Conservation (phyloP, 2,329 filamentous ascomycete genomes). For the Magnaporthales sp. region DNA sequence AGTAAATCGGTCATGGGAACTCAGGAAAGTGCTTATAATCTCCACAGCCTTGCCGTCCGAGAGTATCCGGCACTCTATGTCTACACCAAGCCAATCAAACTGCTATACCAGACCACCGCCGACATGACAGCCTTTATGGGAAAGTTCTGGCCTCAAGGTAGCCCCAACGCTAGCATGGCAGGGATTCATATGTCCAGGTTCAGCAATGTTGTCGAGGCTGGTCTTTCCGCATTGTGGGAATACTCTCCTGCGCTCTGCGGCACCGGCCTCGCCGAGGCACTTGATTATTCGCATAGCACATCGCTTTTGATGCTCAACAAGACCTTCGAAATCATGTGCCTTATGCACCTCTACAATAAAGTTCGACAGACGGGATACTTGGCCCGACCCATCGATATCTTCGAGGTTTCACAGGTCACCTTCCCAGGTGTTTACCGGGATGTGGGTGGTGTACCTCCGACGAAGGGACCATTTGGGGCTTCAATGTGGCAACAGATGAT, state of each 20-base stretch:
- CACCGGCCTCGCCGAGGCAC: not conserved
- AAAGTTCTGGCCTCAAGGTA: not conserved
- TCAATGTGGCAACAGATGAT: not conserved
- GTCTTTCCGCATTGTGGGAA: not conserved
- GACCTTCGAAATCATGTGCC: not conserved
- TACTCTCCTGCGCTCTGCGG: not conserved
- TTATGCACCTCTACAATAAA: not conserved
- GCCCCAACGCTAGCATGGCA: not conserved
- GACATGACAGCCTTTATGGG: not conserved
- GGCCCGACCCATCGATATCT: not conserved
- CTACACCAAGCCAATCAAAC: not conserved
- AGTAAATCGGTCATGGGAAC: not conserved
- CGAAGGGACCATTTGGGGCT: not conserved
- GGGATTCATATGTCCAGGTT: not conserved
- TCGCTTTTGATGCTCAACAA: not conserved
- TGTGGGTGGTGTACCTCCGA: not conserved
- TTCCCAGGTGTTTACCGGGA: not conserved
- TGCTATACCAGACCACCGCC: not conserved
- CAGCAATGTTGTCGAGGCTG: not conserved
- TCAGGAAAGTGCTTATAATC: not conserved
- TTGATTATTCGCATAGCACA: not conserved
- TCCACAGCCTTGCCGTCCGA: not conserved
- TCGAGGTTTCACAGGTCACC: not conserved
- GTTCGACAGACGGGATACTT: not conserved
- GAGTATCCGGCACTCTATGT: not conserved